Conservation (phyloP, 176 grass and related monocot species). For the Avena sativa region DNA sequence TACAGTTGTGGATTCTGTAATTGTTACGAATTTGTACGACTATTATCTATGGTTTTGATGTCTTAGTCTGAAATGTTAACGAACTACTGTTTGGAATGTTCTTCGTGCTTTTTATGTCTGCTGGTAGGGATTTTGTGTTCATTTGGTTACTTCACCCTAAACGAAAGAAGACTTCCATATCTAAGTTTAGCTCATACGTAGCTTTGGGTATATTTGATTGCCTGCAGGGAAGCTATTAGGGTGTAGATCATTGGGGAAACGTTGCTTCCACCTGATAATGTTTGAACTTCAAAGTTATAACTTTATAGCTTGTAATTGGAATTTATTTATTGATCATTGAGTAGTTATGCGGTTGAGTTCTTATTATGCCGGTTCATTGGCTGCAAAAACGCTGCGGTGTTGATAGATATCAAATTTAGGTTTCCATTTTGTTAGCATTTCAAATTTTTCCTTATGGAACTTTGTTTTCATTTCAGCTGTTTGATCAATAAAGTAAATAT, state of each 20-base stretch:
- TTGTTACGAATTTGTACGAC: neutral
- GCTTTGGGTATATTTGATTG: neutral
- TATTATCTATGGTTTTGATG: neutral
- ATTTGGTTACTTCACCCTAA: neutral
- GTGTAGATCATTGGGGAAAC: neutral
- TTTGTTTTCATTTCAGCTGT: neutral
- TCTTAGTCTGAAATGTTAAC: neutral
- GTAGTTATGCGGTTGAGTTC: neutral
- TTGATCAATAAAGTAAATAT: neutral
- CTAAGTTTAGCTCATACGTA: too few species aligned
- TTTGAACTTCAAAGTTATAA: neutral
- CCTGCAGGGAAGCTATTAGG: neutral
- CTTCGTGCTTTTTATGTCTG: neutral
- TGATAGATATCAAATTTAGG: neutral
- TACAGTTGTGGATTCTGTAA: too few species aligned
- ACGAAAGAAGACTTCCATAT: too few species aligned
- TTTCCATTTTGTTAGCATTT: neutral
- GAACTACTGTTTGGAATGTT: conserved; percentile 1
- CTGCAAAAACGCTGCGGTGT: neutral
- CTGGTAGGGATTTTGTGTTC: neutral
- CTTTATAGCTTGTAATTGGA: neutral
- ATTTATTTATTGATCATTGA: neutral
- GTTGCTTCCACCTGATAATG: neutral
- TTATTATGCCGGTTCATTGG: neutral
- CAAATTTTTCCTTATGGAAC: neutral